Evolutionary conservation across 345 rosid species (phyloP).

Genomic region (Populus ilicifolia): DNA sequence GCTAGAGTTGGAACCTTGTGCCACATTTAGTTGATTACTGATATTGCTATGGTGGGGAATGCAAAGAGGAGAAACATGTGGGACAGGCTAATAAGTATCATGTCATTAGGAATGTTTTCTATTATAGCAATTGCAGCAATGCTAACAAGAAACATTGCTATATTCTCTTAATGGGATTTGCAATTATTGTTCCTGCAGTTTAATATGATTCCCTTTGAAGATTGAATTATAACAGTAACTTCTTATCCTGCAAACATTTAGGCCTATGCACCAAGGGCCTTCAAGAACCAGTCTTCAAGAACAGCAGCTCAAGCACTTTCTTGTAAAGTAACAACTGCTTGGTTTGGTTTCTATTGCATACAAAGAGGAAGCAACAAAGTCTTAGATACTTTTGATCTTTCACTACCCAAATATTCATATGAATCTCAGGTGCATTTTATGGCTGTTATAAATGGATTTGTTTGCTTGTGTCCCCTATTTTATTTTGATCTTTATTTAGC

Average conservation of each 20-base stretch:
- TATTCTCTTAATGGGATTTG: not conserved
- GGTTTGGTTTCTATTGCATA: constrained; percentile 71
- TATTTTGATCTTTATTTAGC: not conserved
- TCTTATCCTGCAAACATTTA: constrained; percentile 27
- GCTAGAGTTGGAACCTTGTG: not conserved
- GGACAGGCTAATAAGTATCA: not conserved
- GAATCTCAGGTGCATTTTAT: constrained; percentile 63
- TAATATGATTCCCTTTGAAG: not conserved
- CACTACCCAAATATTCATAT: constrained; percentile 73
- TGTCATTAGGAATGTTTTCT: not conserved
- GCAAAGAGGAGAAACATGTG: not conserved
- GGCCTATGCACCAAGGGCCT: constrained; percentile 54
- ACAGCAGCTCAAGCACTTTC: constrained; percentile 71
- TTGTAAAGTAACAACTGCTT: constrained; percentile 76
- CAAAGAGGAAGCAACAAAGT: constrained; percentile 46
- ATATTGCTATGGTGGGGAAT: not conserved
- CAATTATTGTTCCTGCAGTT: not conserved
- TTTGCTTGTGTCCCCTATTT: not conserved
- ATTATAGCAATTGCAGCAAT: not conserved
- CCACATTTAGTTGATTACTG: not conserved
- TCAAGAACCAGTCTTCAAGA: constrained; percentile 37
- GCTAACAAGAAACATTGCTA: not conserved
- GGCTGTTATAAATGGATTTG: not conserved
- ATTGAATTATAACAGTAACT: constrained; percentile 8
- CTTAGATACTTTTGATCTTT: constrained; percentile 52